Evolutionary conservation across 768 basidiomycete species (phyloP), one percentile per base, ranked within the genome.

Genomic region (Mycena filopes): DNA sequence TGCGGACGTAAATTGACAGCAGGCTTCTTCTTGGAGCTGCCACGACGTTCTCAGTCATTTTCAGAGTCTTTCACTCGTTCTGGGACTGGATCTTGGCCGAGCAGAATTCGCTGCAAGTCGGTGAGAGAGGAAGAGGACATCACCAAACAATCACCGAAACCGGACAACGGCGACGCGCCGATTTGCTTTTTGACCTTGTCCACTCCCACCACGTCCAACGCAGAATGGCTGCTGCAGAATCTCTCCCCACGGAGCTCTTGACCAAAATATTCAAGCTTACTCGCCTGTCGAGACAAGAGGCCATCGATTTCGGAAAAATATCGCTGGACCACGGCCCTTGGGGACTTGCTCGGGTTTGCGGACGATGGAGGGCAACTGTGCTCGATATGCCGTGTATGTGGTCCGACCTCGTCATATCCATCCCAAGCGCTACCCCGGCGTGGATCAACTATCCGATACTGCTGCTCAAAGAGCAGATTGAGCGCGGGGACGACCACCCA

Each of bases 301-400:
- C 54, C 5, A 42, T 55, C 6, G 20, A 55, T 10, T 43, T 55
- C n/a, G 49, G 49, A 29, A 41, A 18, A 26, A 42, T 55, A 26
- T 55, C 53, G 1, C 18, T 41, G 23, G 26, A 42, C 18, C 54
- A 45, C n/a, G 41, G 26, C 1, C 3, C 54, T 12, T 45, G 42
- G 55, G 43, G n/a, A 13, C 21, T 62, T 3, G 42, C 51, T 12
- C 42, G 60, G 25, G 60, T 62, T n/a, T 62, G 51, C 36, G 49
- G 46, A 23, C 50, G 51, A 15, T 62, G 60, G 60, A 40, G 60
- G 49, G 42, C 38, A 29, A 61, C 51, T n/a, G 43, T 40, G 25
- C 42, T 62, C 5, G 36, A 45, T 25, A 47, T 31, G 25, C 43
- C 60, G 8, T 45, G 42, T 31, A 29, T 62, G 38, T 62, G 60